Evolutionary conservation across 805 yeast genomes (phyloP).

Genomic region (Vanderwaltozyma verrucispora): DNA sequence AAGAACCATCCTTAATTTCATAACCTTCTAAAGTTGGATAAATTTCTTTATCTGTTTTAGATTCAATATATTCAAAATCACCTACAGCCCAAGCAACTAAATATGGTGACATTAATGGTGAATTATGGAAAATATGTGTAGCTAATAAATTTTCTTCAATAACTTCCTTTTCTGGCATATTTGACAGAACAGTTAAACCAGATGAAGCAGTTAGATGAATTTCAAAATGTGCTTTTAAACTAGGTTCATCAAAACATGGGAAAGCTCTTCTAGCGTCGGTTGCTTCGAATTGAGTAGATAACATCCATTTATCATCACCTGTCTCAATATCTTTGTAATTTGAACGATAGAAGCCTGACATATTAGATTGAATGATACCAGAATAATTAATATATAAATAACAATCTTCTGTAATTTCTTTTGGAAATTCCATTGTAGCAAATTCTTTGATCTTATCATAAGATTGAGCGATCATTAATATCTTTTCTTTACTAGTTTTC

Average conservation of each 20-base stretch:
- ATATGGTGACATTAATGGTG: conserved; percentile 69
- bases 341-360: conserved; percentile 69
- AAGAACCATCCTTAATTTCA: conserved; percentile 7
- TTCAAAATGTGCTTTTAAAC: conserved; percentile 55
- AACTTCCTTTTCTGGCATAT: conserved; percentile 47
- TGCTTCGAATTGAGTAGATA: conserved; percentile 46
- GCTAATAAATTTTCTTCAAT: conserved; percentile 31
- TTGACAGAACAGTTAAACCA: conserved; percentile 50
- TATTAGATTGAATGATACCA: conserved; percentile 53
- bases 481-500: neutral
- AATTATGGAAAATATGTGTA: conserved; percentile 42
- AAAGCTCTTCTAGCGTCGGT: conserved; percentile 71
- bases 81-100: conserved; percentile 66
- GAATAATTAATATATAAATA: conserved; percentile 41
- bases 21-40: conserved; percentile 8
- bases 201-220: conserved; percentile 44
- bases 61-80: conserved; percentile 51
- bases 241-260: conserved; percentile 69
- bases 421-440: conserved; percentile 46
- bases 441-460: conserved; percentile 48
- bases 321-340: conserved; percentile 40
- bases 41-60: conserved; percentile 23
- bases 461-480: conserved; percentile 9
- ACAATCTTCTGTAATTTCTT: conserved; percentile 22
- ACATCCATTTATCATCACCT: conserved; percentile 20